Evolutionary conservation across 208 protist genomes (phyloP), one percentile per base, ranked within the genome.

Genomic region (Blechomonas ayalai): DNA sequence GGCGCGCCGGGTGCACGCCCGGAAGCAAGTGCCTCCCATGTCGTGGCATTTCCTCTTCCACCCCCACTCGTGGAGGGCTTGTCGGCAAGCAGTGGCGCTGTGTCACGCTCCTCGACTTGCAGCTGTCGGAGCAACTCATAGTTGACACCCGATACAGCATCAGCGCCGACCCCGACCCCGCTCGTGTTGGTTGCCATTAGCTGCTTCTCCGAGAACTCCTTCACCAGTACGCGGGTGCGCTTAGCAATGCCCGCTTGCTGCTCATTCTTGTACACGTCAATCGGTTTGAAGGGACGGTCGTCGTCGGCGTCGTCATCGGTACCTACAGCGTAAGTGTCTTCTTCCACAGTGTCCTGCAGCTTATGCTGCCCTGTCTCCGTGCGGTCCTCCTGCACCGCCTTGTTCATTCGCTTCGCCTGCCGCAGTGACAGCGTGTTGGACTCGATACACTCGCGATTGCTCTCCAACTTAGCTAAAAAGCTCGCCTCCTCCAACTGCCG

Each of bases 401-500:
- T 64, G 3, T 62, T 60, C 71, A 86, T 87, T 26, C 67, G 67
- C 39, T 79, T 77, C 27, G 53, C 52, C 37, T 83, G 69, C 7
- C 69, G 73, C 28, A 65, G 59, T 5, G 81, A 87, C 5, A 90
- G 68, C 34, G 82, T 97, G 19, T 97, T 97, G 2, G 97, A 97
- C 19, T 97, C 96, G 52, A 96, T 95, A 18, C 97, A 68, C 68
- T 99, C 97, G 34, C 97, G 75, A 45, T 92, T 88, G 71, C 97
- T 99, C 74, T 99, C 96, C 27, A 99, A 72, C 44, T 79, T 76
- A 0, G 98, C 93, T 6, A 99, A 74, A 40, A 98, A 93, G 24
- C 95, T 71, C 0, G 98, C 97, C 54, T 99, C 97, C 41, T 98
- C 90, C 22, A 99, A 74, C 78, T 99, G 92, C 52, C 95, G 89